Evolutionary conservation across 345 rosid genomes (phyloP), one percentile per base, ranked within the genome.

Genomic region (Acer campestre): DNA sequence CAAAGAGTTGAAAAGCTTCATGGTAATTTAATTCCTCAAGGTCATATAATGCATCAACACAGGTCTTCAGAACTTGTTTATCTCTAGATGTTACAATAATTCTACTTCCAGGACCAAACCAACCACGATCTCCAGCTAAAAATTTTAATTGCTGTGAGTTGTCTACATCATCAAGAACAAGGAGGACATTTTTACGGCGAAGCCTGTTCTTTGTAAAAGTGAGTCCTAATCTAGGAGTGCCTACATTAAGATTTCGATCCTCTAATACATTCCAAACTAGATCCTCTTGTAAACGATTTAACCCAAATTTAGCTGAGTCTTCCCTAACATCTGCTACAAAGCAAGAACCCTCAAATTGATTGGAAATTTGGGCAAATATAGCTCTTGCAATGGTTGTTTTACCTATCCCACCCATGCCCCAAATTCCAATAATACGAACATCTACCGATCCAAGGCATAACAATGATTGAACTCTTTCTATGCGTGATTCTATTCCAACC

Each of bases 381-480:
- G 77, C 83, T 61, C 75, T 80, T 53, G 88, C 86, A 42, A 83
- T 55, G n/a, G 87, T 76, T 5, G 84, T 84, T 42, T 84, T 84
- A 7, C 87, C 87, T 4, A 79, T 74, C 0, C 87, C 85, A 18
- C 87, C 81, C 74, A 79, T 74, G 3, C 87, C 85, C 44, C 65
- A 65, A 16, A 82, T 77, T 27, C 85, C 81, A 23, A 77, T 42
- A n/a, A 81, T 40, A 6, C 49, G 67, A 27, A 75, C 75, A 40
- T 59, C 80, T 13, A 0, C 12, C 1, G 62, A 27, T 2, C 35
- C 67, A 13, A 59, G 12, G 9, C 51, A 0, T 63, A 84, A n/a
- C 1, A 61, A 18, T n/a, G 46, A 20, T 9, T 59, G 23, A 10
- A 84, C 17, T 44, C 61, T 40, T n/a, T 51, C 11, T 1, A 75